Base-by-base conservation (phyloP, 345 rosid species). In the Eucalyptus dawsonii region DNA sequence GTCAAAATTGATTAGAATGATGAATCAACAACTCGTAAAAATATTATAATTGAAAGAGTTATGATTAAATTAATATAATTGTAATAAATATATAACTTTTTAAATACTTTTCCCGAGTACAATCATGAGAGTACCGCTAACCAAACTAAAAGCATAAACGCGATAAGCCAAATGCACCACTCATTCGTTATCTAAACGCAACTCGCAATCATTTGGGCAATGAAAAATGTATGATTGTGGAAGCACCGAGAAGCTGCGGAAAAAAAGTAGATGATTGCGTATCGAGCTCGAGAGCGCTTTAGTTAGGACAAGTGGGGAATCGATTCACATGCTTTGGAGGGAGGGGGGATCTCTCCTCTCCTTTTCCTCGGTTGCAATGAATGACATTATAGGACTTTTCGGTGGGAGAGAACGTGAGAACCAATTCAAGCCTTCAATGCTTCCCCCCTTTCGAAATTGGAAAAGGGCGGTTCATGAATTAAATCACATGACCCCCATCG, bases 371-470 rank as follows among this genome's bases (percentile, higher is more conserved):
- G 56, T 51, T 31, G 29, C 87, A 88, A 88, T 62, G 47, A 81
- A 87, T 88, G 51, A 11, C 60, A 69, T 34, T 80, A 54, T 42
- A 21, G 22, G 90, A 80, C 89, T 88, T 88, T 88, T 50, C 47
- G 72, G 87, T 50, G 54, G 89, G 40, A 14, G 9, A 51, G 22
- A 44, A 47, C 44, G 60, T 76, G 85, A 76, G 47, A 40, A 40
- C 24, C 3, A 76, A 76, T 11, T 37, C 29, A 76, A 21, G 29
- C 85, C 85, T 76, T 76, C 8, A 37, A 21, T 76, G 24, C 4
- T 40, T 40, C 4, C 47, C 85, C 47, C 47, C 47, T 76, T 40
- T 21, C 47, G 22, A 40, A 22, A 37, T 76, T 12, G 47, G 3
- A 5, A 21, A 76, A 40, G 44, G 85, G 85, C 47, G 85, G 85